A percentile compares a stretch with the other conserved stretches of the same genome.
Evolutionary conservation across 805 yeast genomes (phyloP).

Genomic region (Ogataea minuta): DNA sequence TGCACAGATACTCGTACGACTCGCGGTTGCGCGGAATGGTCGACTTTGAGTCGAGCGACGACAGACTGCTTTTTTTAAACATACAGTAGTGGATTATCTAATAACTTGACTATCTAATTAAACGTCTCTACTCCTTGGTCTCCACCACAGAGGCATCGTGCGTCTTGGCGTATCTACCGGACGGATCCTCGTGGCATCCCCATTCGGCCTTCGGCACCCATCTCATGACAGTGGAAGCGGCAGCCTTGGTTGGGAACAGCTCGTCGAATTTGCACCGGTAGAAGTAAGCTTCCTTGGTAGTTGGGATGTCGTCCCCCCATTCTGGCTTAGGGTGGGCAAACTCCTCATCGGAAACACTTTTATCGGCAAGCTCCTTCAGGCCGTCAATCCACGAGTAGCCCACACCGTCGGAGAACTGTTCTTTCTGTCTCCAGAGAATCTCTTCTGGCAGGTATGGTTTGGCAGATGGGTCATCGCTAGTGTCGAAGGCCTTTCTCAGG

Average conservation of each 20-base stretch:
- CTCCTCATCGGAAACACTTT: conserved; percentile 83
- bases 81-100: conserved; percentile 1
- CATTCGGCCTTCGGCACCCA: conserved; percentile 99
- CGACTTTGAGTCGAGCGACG: conserved; percentile 23
- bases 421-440: conserved; percentile 99
- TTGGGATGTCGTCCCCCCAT: conserved; percentile 95
- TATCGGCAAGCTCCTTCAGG: conserved; percentile 92
- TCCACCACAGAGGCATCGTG: conserved; percentile 65
- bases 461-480: conserved; percentile 71
- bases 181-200: conserved; percentile 99
- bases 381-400: conserved; percentile 99
- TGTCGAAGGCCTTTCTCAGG: conserved; percentile 96
- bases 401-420: conserved; percentile 98
- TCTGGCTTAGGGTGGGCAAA: conserved; percentile 87
- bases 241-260: conserved; percentile 85
- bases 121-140: conserved; percentile 2
- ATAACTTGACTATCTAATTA: conserved; percentile 1
- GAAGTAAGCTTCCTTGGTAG: conserved; percentile 99
- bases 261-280: conserved; percentile 96
- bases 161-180: conserved; percentile 92
- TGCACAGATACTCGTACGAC: conserved; percentile 37
- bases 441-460: conserved; percentile 93
- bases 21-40: conserved; percentile 19
- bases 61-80: conserved; percentile 16
- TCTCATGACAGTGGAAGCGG: conserved; percentile 96